phyloP scores from a whole-genome alignment of 352 stramenopile species.

The Aphanomyces cochlioides region DNA sequence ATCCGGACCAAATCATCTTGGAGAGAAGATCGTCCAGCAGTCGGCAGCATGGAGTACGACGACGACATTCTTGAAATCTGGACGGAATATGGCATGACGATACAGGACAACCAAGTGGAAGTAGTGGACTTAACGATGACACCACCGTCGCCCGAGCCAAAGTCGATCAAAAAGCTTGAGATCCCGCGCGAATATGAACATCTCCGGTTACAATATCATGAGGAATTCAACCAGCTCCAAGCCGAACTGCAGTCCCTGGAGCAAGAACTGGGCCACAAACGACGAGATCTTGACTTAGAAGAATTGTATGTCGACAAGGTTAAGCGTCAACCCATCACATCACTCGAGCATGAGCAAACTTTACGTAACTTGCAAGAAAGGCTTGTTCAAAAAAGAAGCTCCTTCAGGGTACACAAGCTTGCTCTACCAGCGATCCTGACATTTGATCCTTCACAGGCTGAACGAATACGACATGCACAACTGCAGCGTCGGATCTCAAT shows the following conservation, averaged over 20 bases:
- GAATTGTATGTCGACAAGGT: constrained; percentile 21
- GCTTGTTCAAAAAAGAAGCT: background rate
- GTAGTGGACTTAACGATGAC: background rate
- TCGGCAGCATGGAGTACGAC: constrained; percentile 1
- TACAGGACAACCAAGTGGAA: background rate
- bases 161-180: background rate
- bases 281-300: constrained; percentile 18
- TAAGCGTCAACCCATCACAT: background rate
- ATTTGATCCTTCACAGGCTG: background rate
- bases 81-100: background rate
- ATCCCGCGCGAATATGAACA: too few species aligned
- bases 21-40: background rate
- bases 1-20: too few species aligned
- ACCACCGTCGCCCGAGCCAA: background rate
- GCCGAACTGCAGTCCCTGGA: background rate
- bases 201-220: background rate
- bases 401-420: background rate
- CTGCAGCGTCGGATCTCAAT: background rate
- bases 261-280: constrained; percentile 11
- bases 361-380: constrained; percentile 8
- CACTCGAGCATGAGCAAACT: constrained; percentile 4
- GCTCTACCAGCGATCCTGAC: too few species aligned
- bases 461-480: background rate
- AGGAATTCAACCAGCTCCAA: background rate
- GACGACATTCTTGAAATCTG: constrained; percentile 18